Evolutionary conservation across 371 early-diverging fungal genomes (phyloP).

Genomic region (Dichotomocladium elegans): DNA sequence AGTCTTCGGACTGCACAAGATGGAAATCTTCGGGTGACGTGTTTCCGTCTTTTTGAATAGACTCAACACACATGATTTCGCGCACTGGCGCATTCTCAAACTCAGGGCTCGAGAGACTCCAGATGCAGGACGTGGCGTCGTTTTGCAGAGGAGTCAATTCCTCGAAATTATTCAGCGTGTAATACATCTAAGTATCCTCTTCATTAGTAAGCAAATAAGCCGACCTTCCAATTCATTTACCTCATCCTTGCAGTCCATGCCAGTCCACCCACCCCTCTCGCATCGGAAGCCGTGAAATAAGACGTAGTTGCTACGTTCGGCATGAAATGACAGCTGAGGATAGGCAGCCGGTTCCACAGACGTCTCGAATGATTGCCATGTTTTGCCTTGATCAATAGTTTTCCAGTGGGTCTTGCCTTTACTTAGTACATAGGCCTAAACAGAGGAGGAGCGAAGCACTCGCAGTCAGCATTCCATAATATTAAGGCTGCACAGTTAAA

Average conservation of each 20-base stretch:
- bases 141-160: constrained; percentile 45
- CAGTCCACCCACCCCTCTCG: constrained; percentile 40
- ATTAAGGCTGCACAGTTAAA: too few relatives aligned
- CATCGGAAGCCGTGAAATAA: constrained; percentile 55
- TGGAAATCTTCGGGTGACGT: constrained; percentile 36
- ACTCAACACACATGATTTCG: constrained; percentile 68
- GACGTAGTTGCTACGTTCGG: constrained; percentile 54
- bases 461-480: too few relatives aligned
- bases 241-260: constrained; percentile 48
- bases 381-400: constrained; percentile 59
- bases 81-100: constrained; percentile 53
- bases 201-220: background rate
- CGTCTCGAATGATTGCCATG: constrained; percentile 64
- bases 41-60: constrained; percentile 29
- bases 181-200: constrained; percentile 44
- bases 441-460: too few relatives aligned
- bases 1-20: constrained; percentile 62
- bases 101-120: constrained; percentile 53
- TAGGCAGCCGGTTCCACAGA: constrained; percentile 38
- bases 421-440: constrained; percentile 63
- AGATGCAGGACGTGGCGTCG: constrained; percentile 62
- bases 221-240: constrained; percentile 19
- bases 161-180: constrained; percentile 65
- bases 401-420: constrained; percentile 56
- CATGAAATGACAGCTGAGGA: constrained; percentile 60